Evolutionary conservation across 2,329 filamentous ascomycete species (phyloP).

Genomic region (Karstenula rhodostoma): DNA sequence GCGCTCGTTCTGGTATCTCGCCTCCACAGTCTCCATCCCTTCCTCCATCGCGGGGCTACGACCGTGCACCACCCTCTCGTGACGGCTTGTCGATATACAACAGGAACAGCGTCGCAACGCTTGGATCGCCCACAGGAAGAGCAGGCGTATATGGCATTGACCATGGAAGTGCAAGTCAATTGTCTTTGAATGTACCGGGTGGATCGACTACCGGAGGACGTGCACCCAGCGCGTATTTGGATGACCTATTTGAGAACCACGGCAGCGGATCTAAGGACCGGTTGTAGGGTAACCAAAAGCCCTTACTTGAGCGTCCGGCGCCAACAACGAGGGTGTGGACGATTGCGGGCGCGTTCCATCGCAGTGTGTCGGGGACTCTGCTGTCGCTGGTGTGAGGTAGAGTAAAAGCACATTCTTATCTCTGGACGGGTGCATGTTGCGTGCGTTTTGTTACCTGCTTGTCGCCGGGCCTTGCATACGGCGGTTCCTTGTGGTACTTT

Average conservation of each 20-base stretch:
- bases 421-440: conserved; percentile 1
- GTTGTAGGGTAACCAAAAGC: conserved; percentile 38
- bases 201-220: conserved; percentile 65
- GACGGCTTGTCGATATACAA: conserved; percentile 45
- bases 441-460: conserved; percentile 4
- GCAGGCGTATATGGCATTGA: conserved; percentile 39
- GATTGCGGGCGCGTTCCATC: conserved; percentile 2
- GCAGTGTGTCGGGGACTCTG: conserved; percentile 4
- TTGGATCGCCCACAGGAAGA: conserved; percentile 42
- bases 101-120: conserved; percentile 48
- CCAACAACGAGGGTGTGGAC: conserved; percentile 16
- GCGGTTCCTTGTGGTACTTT: conserved; percentile 12
- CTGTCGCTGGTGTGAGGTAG: conserved; percentile 6
- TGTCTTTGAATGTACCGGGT: conserved; percentile 68
- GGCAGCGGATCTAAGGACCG: conserved; percentile 46
- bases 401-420: not conserved
- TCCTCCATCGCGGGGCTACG: conserved; percentile 47
- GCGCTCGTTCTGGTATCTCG: conserved; percentile 42
- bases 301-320: conserved; percentile 15
- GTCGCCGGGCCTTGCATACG: conserved; percentile 5
- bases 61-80: conserved; percentile 43
- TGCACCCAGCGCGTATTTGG: conserved; percentile 87
- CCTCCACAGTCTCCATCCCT: conserved; percentile 47
- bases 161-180: conserved; percentile 66
- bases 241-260: conserved; percentile 86